Evolutionary conservation across 164 flowering plant species (phyloP), one percentile per base, ranked within the genome.

Genomic region (Aristolochia fimbriata): DNA sequence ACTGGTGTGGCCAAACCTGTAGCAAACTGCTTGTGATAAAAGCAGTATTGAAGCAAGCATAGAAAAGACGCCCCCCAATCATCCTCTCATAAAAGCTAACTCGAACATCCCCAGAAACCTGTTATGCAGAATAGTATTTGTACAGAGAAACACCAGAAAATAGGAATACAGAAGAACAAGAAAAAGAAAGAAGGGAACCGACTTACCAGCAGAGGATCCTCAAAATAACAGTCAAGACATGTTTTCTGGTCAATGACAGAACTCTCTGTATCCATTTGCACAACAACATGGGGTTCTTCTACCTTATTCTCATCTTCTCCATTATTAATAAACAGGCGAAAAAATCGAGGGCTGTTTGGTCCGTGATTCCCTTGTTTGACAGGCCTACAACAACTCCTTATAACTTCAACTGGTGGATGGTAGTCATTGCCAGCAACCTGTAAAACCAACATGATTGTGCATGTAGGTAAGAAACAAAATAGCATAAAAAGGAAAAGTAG

Each of bases 41-140:
- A 60, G 88, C 76, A 41, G 95, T 85, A 46, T 87, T 87, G 68
- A 85, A 90, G 70, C 95, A 90, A 10, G 77, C 76, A 66, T 90
- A 87, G 65, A 87, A 90, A 43, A 90, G 80, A 27, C 95, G 92
- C 46, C 87, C 83, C 54, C 95, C 97, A 23, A 73, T 73, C 85
- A 79, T 72, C 73, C 81, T 87, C 51, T 85, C 80, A 66, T 81
- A 90, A 70, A 90, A 85, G 66, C 70, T 81, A 53, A 90, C 66
- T 2, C 87, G 77, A 43, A 90, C 84, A 65, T 87, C 97, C 60
- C 92, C 95, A 14, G 73, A 74, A 4, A 87, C 81, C 95, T 90
- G 77, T 51, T 13, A 5, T 46, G 57, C n/a, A 49, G 30, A 1
- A 7, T 20, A 55, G 27, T 6, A 23, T 15, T 3, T 25, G 25